A percentile compares a stretch with the other conserved stretches of the same genome.
These are phyloP conservation scores for Podochytrium sp. DNA, from an alignment of 192 early-diverging fungal genomes.

Conservation along the genomic window DNA sequence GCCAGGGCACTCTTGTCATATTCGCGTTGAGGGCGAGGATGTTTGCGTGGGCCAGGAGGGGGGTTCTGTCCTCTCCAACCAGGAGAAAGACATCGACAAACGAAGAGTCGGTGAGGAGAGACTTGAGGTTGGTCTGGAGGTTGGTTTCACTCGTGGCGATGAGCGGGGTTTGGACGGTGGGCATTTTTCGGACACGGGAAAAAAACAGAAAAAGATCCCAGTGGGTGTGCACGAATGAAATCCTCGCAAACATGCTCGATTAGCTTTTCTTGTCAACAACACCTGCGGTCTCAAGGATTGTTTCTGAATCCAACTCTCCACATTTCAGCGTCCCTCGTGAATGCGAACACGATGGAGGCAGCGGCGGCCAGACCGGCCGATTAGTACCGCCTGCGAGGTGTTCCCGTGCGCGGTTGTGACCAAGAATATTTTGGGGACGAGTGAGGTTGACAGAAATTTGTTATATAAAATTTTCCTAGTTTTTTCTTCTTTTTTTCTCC, in stretches of 20 bases:
- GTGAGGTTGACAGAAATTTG: background rate
- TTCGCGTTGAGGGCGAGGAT: background rate
- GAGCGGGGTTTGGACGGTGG: no score
- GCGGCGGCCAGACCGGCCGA: constrained; percentile 6
- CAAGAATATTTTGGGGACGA: constrained; percentile 1
- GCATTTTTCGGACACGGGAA: no score
- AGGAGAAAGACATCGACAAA: background rate
- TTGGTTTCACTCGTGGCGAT: no score
- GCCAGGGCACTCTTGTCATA: no score
- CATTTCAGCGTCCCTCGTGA: background rate
- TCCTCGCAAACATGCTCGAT: no score
- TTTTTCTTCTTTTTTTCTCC: constrained; percentile 7
- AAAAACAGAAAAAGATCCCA: no score
- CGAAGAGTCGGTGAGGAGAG: background rate
- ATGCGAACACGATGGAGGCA: background rate
- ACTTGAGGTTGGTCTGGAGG: no score
- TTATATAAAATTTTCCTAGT: background rate
- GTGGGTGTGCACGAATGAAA: no score
- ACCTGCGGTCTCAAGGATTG: no score
- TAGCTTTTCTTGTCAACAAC: no score
- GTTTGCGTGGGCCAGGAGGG: background rate
- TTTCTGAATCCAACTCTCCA: constrained; percentile 4
- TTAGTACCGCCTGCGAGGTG: background rate
- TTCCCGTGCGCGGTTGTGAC: constrained; percentile 13
- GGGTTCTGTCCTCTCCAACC: background rate